Conservation (phyloP, 768 basidiomycete genomes). For the Xanthoconium purpureum region DNA sequence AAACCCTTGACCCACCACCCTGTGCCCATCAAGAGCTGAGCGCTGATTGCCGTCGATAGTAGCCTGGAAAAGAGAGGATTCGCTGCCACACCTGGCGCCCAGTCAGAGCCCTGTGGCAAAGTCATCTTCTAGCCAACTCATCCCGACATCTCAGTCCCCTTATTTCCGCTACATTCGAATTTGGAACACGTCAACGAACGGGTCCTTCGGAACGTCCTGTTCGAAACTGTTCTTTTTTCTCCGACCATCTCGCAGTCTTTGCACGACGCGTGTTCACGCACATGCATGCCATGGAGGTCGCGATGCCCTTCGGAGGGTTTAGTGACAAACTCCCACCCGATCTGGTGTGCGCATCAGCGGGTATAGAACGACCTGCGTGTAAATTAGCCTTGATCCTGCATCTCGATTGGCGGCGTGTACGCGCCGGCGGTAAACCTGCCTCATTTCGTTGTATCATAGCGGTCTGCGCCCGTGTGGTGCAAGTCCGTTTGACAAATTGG, state of each 20-base stretch:
- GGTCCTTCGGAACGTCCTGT: neutral
- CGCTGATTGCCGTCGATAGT: conserved; percentile 2
- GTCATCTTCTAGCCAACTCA: neutral
- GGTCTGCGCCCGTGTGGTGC: neutral
- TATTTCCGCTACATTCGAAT: conserved; percentile 3
- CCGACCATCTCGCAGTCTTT: conserved; percentile 1
- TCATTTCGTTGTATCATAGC: neutral
- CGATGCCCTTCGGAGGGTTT: neutral
- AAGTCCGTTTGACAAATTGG: neutral
- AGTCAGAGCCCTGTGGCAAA: neutral
- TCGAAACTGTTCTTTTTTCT: neutral
- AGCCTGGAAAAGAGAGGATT: conserved; percentile 2
- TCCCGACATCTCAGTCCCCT: conserved; percentile 6
- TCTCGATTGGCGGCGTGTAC: neutral
- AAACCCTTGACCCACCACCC: conserved; percentile 20
- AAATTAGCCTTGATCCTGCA: neutral
- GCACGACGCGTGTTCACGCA: neutral
- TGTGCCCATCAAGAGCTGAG: neutral
- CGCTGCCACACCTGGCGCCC: conserved; percentile 19
- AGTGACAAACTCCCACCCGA: neutral
- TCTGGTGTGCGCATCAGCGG: neutral
- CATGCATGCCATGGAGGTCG: no score
- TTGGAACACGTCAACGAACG: neutral
- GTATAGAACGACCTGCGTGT: neutral
- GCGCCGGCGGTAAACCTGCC: neutral